Evolutionary conservation across 1,284 basidiomycete species (phyloP), one percentile per base, ranked within the genome.

Genomic region (Leccinum angustisporum): DNA sequence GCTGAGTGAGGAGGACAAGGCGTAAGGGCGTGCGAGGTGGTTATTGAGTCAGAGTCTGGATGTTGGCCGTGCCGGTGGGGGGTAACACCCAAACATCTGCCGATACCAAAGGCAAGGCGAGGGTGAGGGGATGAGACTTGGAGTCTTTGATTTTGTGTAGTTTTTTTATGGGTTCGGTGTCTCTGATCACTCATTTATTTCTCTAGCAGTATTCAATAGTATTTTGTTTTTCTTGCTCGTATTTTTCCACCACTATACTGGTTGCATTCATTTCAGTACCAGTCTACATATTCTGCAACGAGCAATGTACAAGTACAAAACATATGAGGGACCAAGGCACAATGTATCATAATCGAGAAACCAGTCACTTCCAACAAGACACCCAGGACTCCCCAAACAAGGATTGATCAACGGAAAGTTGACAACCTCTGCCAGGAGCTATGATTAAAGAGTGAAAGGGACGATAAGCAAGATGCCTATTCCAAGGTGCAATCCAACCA

Each of bases 401-500:
- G 5, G 40, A 43, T 43, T 18, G 8, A 43, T 43, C 40, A 4
- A 50, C 4, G 5, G 18, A 18, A 25, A 25, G 10, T 7, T 50
- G 46, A 2, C 13, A 25, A 9, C 0, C 0, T 50, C 7, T 14
- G 5, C 3, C 13, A 8, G 21, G 8, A 21, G 46, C 0, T 13
- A 50, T 50, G 6, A 50, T 50, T 2, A 11, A 50, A 50, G 46
- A 50, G 13, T 50, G 11, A 4, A 0, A 18, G 4, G 46, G 46
- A 0, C 6, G 21, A 25, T 13, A 48, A 4, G 5, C n/a, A 40
- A 40, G 16, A 9, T n/a, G 16, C 13, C 21, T 25, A 48, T 50
- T 50, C 48, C 48, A 50, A 25, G 7, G 48, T 27, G 25, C 48
- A 21, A 50, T 9, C 48, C 48, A 50, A 27, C 48, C 48, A 50